These are phyloP conservation scores for Mucor circinelloides DNA, from an alignment of 371 early-diverging fungal genomes.

Conservation along the genomic window DNA sequence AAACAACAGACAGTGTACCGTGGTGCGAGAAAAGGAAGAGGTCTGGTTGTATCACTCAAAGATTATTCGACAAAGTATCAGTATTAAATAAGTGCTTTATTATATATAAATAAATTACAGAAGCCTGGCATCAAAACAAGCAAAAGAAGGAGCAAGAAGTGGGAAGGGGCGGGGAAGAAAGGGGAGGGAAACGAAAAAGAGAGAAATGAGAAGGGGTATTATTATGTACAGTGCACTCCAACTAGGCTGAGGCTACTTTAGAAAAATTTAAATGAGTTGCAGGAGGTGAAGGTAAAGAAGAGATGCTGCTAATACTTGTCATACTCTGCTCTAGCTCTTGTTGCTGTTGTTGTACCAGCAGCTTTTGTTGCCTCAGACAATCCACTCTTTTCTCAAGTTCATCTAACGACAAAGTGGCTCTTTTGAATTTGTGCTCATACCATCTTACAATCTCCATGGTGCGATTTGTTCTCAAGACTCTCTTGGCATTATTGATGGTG, in stretches of 20 bases:
- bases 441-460: slow-evolving; percentile 50
- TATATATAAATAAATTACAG: background rate
- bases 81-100: slow-evolving; percentile 57
- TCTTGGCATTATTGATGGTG: slow-evolving; percentile 23
- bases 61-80: slow-evolving; percentile 97
- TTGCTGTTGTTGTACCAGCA: slow-evolving; percentile 14
- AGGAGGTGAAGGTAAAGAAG: slow-evolving; percentile 8
- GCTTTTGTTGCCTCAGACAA: slow-evolving; percentile 31
- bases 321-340: slow-evolving; percentile 11
- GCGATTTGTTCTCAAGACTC: slow-evolving; percentile 18
- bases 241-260: background rate
- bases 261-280: slow-evolving; percentile 3
- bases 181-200: background rate
- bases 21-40: slow-evolving; percentile 93
- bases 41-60: slow-evolving; percentile 94
- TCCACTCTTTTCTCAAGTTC: slow-evolving; percentile 45
- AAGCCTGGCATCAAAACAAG: background rate
- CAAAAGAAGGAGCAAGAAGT: background rate
- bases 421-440: slow-evolving; percentile 49
- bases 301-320: background rate
- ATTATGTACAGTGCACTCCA: background rate
- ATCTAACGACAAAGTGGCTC: slow-evolving; percentile 25
- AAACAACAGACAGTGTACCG: slow-evolving; percentile 74
- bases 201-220: background rate
- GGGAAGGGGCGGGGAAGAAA: no score